Evolutionary conservation across 345 rosid species (phyloP), one percentile per base, ranked within the genome.

Genomic region (Alliaria petiolata): DNA sequence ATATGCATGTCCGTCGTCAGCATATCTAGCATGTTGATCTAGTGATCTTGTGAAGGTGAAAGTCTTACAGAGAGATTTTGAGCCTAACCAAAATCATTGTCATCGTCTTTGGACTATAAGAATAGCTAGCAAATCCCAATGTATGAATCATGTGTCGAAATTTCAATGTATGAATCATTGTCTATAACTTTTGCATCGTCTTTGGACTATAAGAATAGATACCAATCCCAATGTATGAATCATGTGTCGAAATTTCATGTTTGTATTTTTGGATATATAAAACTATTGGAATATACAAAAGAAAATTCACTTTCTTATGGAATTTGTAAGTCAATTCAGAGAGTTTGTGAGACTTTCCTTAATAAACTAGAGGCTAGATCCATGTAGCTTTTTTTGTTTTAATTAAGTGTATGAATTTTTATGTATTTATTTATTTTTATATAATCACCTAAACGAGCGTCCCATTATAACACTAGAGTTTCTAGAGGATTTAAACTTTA

Each of bases 381-480:
- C 31, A 36, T 57, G 45, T 57, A 11, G 26, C 3, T 3, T 59
- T 50, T 59, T 50, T 50, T 54, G 7, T 15, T 61, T 42, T 20
- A 42, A 40, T 28, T n/a, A 40, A 9, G n/a, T n/a, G 39, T 61
- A 15, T 28, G 52, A 28, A 15, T 42, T 26, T 8, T 10, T 62
- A 62, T 38, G 8, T 42, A 26, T 42, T 17, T 60, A 5, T 40
- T 25, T 6, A 26, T 42, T 25, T 35, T 4, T 39, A 6, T 12
- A 60, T 26, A 44, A 7, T 64, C 10, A 50, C 22, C 70, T n/a
- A 50, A 52, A 72, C 76, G 76, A 72, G 76, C 70, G 70, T 54
- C 64, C 76, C 76, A 63, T 54, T 71, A 71, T 16, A 52, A 51
- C 9, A 70, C 52, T 49, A 13, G n/a, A 71, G 46, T 52, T 71